These are phyloP conservation scores for Begonia fuchsioides DNA, from an alignment of 306 rosid genomes.

Conservation along the genomic window DNA sequence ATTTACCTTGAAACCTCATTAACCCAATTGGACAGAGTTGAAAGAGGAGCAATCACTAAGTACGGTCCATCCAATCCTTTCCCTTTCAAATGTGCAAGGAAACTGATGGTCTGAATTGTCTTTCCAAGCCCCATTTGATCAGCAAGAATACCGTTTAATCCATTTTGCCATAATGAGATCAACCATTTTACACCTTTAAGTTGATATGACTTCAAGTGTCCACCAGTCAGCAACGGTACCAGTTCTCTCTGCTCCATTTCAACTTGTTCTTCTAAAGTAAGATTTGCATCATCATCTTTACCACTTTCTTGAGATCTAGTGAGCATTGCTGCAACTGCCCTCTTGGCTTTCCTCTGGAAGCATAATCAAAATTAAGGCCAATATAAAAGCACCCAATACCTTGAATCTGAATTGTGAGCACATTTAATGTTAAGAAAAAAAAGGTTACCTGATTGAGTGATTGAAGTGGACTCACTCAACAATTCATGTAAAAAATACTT, in stretches of 20 bases:
- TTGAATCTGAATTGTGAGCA: no score
- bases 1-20: conserved; percentile 70
- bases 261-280: conserved; percentile 54
- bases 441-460: no score
- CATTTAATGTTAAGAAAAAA: no score
- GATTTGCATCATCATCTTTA: conserved; percentile 33
- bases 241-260: conserved; percentile 77
- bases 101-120: conserved; percentile 93
- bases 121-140: conserved; percentile 99
- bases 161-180: conserved; percentile 99
- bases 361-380: no score
- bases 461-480: no score
- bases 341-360: conserved; percentile 60
- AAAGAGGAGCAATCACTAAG: conserved; percentile 76
- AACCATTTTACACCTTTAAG: conserved; percentile 93
- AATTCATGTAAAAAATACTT: no score
- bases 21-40: conserved; percentile 91
- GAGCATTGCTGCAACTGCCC: conserved; percentile 90
- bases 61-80: conserved; percentile 88
- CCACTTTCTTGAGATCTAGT: conserved; percentile 67
- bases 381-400: no score
- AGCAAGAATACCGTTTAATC: conserved; percentile 92
- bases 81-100: conserved; percentile 73
- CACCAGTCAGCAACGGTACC: conserved; percentile 80
- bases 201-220: conserved; percentile 71